Evolutionary conservation across 2,329 filamentous ascomycete species (phyloP).

Genomic region (Trichoderma oligosporum): DNA sequence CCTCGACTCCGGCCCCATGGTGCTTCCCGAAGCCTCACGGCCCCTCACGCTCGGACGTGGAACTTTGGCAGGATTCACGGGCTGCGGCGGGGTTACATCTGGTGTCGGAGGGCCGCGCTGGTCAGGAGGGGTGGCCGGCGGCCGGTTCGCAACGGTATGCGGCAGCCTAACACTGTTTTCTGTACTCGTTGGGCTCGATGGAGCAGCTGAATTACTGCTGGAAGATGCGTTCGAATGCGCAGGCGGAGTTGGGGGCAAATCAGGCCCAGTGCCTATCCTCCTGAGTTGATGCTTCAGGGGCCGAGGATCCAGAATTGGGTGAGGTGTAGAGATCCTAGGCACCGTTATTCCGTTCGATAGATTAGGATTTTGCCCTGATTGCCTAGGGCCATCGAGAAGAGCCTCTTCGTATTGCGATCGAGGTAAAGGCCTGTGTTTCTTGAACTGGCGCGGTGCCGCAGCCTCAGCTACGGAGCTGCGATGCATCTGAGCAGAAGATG

Average conservation of each 20-base stretch:
- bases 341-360: constrained; percentile 31
- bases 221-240: constrained; percentile 58
- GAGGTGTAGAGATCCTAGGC: constrained; percentile 26
- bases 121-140: constrained; percentile 59
- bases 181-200: constrained; percentile 40
- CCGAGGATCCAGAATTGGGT: constrained; percentile 38
- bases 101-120: constrained; percentile 69
- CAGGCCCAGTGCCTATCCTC: constrained; percentile 44
- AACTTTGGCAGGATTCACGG: constrained; percentile 39
- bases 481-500: constrained; percentile 1
- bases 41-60: constrained; percentile 47
- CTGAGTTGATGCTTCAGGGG: constrained; percentile 42
- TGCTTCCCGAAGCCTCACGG: constrained; percentile 50
- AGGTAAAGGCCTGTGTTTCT: constrained; percentile 45
- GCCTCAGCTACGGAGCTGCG: background rate
- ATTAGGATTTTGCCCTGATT: constrained; percentile 24
- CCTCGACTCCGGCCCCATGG: constrained; percentile 53
- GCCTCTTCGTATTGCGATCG: constrained; percentile 31
- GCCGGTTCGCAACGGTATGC: constrained; percentile 37
- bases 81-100: constrained; percentile 68
- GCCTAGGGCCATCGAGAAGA: constrained; percentile 26
- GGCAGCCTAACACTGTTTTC: constrained; percentile 39
- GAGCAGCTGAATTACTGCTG: constrained; percentile 43
- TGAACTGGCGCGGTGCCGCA: constrained; percentile 38
- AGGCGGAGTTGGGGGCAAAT: constrained; percentile 60